phyloP scores from a whole-genome alignment of 1,284 basidiomycete species.

The Veloboletus limbatus region DNA sequence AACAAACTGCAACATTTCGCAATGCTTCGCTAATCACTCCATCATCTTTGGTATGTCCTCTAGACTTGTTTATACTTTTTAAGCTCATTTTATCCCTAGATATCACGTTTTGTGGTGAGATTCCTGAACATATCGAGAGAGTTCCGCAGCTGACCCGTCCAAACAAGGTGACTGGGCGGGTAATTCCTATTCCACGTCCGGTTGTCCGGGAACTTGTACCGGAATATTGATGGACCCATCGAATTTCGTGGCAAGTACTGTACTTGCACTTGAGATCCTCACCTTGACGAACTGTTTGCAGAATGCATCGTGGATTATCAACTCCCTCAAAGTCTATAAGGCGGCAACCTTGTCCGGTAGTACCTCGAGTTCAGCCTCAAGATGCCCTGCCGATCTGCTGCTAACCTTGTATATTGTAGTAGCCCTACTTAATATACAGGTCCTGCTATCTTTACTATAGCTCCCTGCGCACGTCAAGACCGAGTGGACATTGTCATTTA shows the following conservation, averaged over 20 bases:
- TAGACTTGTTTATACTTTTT: constrained; percentile 8
- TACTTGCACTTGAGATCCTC: not conserved
- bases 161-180: constrained; percentile 76
- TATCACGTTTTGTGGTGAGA: constrained; percentile 75
- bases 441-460: constrained; percentile 20
- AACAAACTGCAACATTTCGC: constrained; percentile 43
- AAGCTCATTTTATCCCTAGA: constrained; percentile 42
- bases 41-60: constrained; percentile 53
- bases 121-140: not conserved
- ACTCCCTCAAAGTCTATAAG: constrained; percentile 52
- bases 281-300: constrained; percentile 23
- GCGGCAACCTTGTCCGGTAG: constrained; percentile 38
- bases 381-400: constrained; percentile 1
- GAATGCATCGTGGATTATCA: constrained; percentile 62
- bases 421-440: constrained; percentile 8
- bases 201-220: constrained; percentile 72
- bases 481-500: constrained; percentile 5
- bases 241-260: constrained; percentile 60
- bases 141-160: constrained; percentile 8
- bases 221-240: constrained; percentile 60
- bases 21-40: constrained; percentile 59
- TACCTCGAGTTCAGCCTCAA: constrained; percentile 22
- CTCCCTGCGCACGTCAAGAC: not conserved
- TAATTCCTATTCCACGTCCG: constrained; percentile 67
- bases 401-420: constrained; percentile 8